Evolutionary conservation across 2,329 filamentous ascomycete species (phyloP), one percentile per base, ranked within the genome.

Genomic region (Pseudopyricularia javanii): DNA sequence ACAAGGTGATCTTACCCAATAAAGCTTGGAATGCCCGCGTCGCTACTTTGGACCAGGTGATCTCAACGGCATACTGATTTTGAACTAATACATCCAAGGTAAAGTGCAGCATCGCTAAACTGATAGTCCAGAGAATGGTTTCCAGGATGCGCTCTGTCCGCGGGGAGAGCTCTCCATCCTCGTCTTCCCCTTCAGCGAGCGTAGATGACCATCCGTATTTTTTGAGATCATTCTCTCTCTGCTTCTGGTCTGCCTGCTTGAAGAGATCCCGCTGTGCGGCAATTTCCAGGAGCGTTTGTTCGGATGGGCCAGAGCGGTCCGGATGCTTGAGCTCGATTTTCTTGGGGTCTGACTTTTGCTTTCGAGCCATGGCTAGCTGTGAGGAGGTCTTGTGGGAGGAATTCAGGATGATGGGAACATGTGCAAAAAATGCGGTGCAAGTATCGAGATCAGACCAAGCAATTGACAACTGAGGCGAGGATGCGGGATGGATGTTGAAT

Each of bases 11-110:
- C 70, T 55, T 68, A 84, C 80, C 71, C 26, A 72, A 60, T 60
- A 79, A 73, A 0, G 80, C 77, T 40, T 73, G 74, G 1, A 68
- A 61, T 1, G 80, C 73, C 48, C 85, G 74, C 50, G 62, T 61
- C 12, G 73, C 58, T 3, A 89, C 74, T 24, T 71, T 66, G 1
- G 62, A 54, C 82, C 83, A 88, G 3, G 75, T 63, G 2, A 90
- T 74, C 2, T 80, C 74, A 56, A 82, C 74, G n/a, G 81, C 79
- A 61, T 88, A 93, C 66, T 93, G 88, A 59, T 84, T 77, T 64
- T 89, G 85, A 22, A 90, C 86, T 11, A 93, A 72, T 35, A 90
- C 82, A 62, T 91, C 87, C 51, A 93, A 75, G 0, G 85, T 88
- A 59, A 90, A 83, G 63, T 91, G 86, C 50, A 91, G 68, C 73